These are phyloP conservation scores for Punica granatum DNA, from an alignment of 345 rosid species.

Conservation along the genomic window DNA sequence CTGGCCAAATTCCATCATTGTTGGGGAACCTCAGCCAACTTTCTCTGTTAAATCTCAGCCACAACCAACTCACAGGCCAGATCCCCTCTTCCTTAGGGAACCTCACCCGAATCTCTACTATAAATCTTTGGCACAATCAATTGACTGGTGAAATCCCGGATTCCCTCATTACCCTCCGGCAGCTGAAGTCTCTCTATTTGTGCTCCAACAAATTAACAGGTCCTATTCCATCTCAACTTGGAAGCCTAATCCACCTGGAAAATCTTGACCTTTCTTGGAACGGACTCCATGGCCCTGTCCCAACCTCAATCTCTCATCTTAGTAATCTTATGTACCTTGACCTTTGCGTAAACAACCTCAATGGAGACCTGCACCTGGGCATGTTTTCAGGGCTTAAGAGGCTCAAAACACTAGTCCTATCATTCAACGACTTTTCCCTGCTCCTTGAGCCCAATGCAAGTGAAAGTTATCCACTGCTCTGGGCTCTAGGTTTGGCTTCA, in stretches of 20 bases:
- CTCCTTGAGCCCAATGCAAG: not conserved
- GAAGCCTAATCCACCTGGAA: not conserved
- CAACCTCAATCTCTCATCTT: not conserved
- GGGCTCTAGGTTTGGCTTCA: not conserved
- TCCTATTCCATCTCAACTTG: not conserved
- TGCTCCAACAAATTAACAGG: not conserved
- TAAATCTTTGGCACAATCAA: not conserved
- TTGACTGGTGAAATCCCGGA: not conserved
- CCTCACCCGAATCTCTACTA: not conserved
- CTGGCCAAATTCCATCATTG: not conserved
- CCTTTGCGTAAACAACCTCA: not conserved
- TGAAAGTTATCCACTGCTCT: not conserved
- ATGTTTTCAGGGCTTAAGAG: not conserved
- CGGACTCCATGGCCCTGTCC: conserved; percentile 6
- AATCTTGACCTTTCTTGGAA: not conserved
- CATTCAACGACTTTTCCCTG: conserved; percentile 6
- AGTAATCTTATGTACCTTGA: not conserved
- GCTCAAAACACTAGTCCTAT: accelerated
- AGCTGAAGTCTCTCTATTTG: not conserved
- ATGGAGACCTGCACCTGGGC: not conserved
- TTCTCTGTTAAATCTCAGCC: not conserved
- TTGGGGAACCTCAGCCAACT: conserved; percentile 2
- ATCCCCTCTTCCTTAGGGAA: conserved; percentile 6
- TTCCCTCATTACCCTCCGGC: conserved; percentile 1
- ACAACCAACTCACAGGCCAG: not conserved